Evolutionary conservation across 768 basidiomycete species (phyloP).

Genomic region (Xerocomellus dryophilus): DNA sequence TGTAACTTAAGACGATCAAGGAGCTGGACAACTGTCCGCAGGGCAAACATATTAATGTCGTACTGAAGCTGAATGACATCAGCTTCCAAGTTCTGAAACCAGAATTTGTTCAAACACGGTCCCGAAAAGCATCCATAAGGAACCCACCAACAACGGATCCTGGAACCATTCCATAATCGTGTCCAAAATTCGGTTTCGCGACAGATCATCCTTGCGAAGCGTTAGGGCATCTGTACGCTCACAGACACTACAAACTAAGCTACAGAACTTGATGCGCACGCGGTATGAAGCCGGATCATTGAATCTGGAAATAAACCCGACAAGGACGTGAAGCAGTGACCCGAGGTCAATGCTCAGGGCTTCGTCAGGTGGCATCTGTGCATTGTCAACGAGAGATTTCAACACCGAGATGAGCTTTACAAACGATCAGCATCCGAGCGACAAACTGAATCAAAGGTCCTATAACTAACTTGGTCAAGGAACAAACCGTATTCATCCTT

Average conservation of each 20-base stretch:
- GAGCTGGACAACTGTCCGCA: slow-evolving; percentile 72
- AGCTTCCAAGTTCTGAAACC: slow-evolving; percentile 35
- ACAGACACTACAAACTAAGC: slow-evolving; percentile 65
- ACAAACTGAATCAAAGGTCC: neutral
- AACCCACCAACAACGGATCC: slow-evolving; percentile 48
- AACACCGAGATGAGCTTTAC: slow-evolving; percentile 69
- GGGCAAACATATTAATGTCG: slow-evolving; percentile 71
- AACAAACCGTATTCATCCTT: slow-evolving; percentile 45
- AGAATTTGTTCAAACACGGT: neutral
- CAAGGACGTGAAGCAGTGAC: slow-evolving; percentile 55
- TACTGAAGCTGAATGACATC: slow-evolving; percentile 41
- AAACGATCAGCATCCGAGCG: slow-evolving; percentile 12
- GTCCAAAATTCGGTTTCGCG: slow-evolving; percentile 72
- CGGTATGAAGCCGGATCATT: slow-evolving; percentile 51
- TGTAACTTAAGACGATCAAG: slow-evolving; percentile 72
- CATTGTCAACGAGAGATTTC: slow-evolving; percentile 75
- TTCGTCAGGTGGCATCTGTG: slow-evolving; percentile 55
- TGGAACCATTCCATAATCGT: slow-evolving; percentile 78
- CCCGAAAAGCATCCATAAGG: neutral
- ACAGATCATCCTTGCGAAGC: slow-evolving; percentile 62
- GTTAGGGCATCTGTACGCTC: slow-evolving; percentile 57
- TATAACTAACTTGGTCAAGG: slow-evolving; percentile 62
- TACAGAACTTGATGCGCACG: slow-evolving; percentile 73
- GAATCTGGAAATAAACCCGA: slow-evolving; percentile 64
- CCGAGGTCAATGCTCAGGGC: slow-evolving; percentile 62